Conservation (phyloP, 2,329 filamentous ascomycete species). For the Xylaria sp. region DNA sequence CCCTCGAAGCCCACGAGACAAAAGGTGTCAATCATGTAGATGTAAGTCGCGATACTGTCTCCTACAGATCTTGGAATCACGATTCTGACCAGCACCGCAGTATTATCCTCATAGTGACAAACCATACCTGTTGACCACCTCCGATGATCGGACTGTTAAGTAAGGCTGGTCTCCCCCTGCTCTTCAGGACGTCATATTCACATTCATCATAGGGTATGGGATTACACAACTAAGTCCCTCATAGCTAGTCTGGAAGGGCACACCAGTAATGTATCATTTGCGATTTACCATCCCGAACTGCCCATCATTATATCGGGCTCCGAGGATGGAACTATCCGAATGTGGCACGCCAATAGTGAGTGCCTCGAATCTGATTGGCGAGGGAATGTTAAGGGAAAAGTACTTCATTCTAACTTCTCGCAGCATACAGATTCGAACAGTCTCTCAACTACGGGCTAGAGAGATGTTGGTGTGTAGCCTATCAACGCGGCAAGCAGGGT, state of each 20-base stretch:
- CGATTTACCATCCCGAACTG: slow-evolving; percentile 95
- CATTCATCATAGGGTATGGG: slow-evolving; percentile 73
- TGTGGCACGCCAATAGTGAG: slow-evolving; percentile 92
- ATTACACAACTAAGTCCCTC: slow-evolving; percentile 97
- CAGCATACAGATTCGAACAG: slow-evolving; percentile 88
- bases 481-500: slow-evolving; percentile 93
- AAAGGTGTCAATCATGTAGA: slow-evolving; percentile 99
- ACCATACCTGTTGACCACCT: slow-evolving; percentile 93
- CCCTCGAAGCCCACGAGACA: slow-evolving; percentile 94
- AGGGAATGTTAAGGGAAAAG: background rate
- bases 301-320: slow-evolving; percentile 98
- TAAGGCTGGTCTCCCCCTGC: slow-evolving; percentile 8
- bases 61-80: background rate
- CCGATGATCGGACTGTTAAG: slow-evolving; percentile 96
- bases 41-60: slow-evolving; percentile 31
- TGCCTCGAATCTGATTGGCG: background rate
- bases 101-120: slow-evolving; percentile 81
- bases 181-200: background rate
- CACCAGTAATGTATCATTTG: slow-evolving; percentile 97
- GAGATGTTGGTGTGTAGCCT: slow-evolving; percentile 96
- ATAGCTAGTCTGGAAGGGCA: slow-evolving; percentile 97
- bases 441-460: slow-evolving; percentile 96
- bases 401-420: slow-evolving; percentile 20
- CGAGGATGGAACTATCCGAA: slow-evolving; percentile 95
- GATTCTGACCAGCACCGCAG: slow-evolving; percentile 22